phyloP scores from a whole-genome alignment of 768 basidiomycete genomes.

The Dioszegia aurantiaca region DNA sequence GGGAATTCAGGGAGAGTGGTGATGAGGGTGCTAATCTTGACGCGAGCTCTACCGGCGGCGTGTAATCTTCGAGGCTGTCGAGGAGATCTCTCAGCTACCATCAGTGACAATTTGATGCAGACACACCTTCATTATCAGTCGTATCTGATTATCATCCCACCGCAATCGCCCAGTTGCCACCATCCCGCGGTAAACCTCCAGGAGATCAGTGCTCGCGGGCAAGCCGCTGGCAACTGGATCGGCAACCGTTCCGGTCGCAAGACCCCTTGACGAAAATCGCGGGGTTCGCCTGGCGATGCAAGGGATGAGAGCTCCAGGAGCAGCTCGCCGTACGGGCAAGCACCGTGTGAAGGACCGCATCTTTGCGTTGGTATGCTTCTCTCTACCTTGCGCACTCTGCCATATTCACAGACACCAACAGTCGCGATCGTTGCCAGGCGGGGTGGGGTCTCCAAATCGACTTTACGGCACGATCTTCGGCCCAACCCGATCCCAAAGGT shows the following conservation, averaged over 20 bases:
- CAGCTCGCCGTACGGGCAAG: no score
- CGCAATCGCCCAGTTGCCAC: slow-evolving; percentile 57
- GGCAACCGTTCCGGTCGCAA: neutral
- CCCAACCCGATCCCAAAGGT: no score
- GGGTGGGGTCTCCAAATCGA: no score
- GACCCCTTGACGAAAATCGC: neutral
- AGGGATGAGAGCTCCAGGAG: no score
- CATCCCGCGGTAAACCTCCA: slow-evolving; percentile 58
- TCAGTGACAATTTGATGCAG: neutral
- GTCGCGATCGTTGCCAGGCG: no score
- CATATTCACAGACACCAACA: no score
- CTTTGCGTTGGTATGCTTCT: no score
- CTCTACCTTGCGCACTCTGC: no score
- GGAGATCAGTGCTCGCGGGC: slow-evolving; percentile 50
- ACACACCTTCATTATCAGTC: slow-evolving; percentile 59
- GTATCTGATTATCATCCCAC: slow-evolving; percentile 60
- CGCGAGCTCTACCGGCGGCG: slow-evolving; percentile 56
- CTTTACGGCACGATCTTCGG: no score
- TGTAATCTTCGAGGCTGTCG: slow-evolving; percentile 57
- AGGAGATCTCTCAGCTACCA: slow-evolving; percentile 58
- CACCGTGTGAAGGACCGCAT: no score
- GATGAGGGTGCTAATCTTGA: slow-evolving; percentile 45
- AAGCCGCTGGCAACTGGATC: neutral
- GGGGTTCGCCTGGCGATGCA: no score
- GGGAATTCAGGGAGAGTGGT: slow-evolving; percentile 19